Evolutionary conservation across 768 basidiomycete genomes (phyloP).

Genomic region (Scleroderma bovista): DNA sequence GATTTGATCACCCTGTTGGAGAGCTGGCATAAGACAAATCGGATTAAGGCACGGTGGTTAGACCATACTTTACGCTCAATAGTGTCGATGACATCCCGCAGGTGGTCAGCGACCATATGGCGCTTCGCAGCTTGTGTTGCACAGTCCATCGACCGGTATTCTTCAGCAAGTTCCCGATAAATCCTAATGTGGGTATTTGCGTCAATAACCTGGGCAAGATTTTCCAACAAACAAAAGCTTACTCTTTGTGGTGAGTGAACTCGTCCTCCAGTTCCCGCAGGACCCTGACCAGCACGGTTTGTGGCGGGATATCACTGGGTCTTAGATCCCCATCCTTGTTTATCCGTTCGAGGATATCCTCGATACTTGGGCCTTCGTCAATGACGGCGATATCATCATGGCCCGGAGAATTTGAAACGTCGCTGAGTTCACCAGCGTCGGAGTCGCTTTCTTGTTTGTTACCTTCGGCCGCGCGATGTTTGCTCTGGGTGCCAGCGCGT

Average conservation of each 20-base stretch:
- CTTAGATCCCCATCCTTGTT: constrained; percentile 20
- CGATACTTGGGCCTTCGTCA: constrained; percentile 12
- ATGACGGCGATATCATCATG: constrained; percentile 22
- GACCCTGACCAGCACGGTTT: constrained; percentile 80
- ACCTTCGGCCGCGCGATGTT: constrained; percentile 10
- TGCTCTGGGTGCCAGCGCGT: constrained; percentile 36
- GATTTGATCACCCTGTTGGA: constrained; percentile 81
- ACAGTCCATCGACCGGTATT: constrained; percentile 88
- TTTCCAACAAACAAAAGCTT: too few relatives aligned
- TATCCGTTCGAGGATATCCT: constrained; percentile 23
- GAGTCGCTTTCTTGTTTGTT: neutral
- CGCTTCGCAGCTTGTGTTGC: constrained; percentile 76
- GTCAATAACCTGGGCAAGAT: constrained; percentile 9
- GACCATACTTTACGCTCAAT: constrained; percentile 80
- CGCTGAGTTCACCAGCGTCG: neutral
- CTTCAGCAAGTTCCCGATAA: constrained; percentile 85
- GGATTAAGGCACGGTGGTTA: neutral
- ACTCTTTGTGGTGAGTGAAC: constrained; percentile 94
- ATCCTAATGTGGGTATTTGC: constrained; percentile 53
- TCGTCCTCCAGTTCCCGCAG: constrained; percentile 90
- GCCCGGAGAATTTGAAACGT: neutral
- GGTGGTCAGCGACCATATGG: constrained; percentile 80
- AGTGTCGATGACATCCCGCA: constrained; percentile 87
- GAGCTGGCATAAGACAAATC: neutral
- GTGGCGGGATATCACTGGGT: constrained; percentile 57